These are phyloP conservation scores for Mycena chlorophos DNA, from an alignment of 768 basidiomycete genomes.

Conservation along the genomic window DNA sequence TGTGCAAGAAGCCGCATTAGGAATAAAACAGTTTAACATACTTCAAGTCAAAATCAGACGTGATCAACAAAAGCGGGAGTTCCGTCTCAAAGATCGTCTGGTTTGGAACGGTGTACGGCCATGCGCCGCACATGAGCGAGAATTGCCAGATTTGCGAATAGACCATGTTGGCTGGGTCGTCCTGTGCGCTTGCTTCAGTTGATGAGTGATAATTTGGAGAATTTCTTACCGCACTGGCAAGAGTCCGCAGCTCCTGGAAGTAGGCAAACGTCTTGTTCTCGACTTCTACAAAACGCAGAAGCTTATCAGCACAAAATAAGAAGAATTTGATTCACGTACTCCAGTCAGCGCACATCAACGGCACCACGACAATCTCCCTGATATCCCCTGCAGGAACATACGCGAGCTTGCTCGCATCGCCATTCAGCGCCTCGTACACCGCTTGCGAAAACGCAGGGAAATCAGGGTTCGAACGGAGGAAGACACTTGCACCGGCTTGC, in stretches of 20 bases:
- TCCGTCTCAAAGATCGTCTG: background rate
- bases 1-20: background rate
- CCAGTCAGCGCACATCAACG: conserved; percentile 13
- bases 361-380: conserved; percentile 2
- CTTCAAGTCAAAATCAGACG: conserved; percentile 18
- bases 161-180: background rate
- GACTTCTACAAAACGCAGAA: background rate
- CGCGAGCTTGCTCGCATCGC: conserved; percentile 6
- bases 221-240: conserved; percentile 3
- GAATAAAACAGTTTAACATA: background rate
- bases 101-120: conserved; percentile 1
- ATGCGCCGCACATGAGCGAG: background rate
- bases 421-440: conserved; percentile 2
- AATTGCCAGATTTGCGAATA: conserved; percentile 12
- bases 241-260: conserved; percentile 1
- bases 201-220: background rate
- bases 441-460: conserved; percentile 9
- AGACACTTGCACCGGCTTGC: background rate
- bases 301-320: background rate
- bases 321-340: background rate
- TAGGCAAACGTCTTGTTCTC: background rate
- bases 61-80: conserved; percentile 8
- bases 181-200: background rate
- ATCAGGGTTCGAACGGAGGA: conserved; percentile 6
- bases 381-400: conserved; percentile 1